Base-by-base conservation (phyloP, 768 basidiomycete species). In the Leccinum disarticulatum region DNA sequence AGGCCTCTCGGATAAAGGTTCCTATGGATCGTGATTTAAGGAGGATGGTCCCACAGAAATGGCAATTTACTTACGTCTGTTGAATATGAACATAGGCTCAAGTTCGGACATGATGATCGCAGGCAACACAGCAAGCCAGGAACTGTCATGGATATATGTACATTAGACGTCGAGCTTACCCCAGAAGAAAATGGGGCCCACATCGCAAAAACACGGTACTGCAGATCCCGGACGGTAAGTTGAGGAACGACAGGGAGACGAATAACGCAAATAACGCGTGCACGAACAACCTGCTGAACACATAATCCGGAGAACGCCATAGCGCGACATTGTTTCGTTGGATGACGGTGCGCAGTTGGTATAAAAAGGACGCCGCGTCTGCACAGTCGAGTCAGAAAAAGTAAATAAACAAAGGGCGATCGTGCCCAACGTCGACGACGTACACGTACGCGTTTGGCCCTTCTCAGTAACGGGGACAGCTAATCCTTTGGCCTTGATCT, bases 221-320 rank as follows among this genome's bases (percentile, higher is more conserved):
- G 87, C 46, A 95, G 73, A 48, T 88, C 88, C 57, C 87, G 78
- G 59, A 81, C 54, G 62, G 83, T 22, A 94, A 76, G 66, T 87
- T 84, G 56, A 96, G 75, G 82, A 93, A 93, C 4, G 89, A 90
- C 35, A 95, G 75, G 30, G 88, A 88, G 60, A 92, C 79, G 70
- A 85, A 85, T 13, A 91, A 75, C 14, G 89, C 85, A 58, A 89
- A 83, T 70, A 86, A 86, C 3, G 81, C 78, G 63, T 90, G 87
- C 15, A 89, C 83, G 72, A 92, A 92, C 27, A 93, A 76, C 19
- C 93, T 84, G 54, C 85, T 91, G 77, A 87, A 94, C 54, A 91
- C 85, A 70, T 95, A 95, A 63, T 93, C 87, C 3, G 92, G 90
- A 9, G 87, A 90, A 56, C 93, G 80, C 88, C 90, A 95, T 13